These are phyloP conservation scores for Aureobasidium zeae DNA, from an alignment of 2,329 filamentous ascomycete species.

Conservation along the genomic window DNA sequence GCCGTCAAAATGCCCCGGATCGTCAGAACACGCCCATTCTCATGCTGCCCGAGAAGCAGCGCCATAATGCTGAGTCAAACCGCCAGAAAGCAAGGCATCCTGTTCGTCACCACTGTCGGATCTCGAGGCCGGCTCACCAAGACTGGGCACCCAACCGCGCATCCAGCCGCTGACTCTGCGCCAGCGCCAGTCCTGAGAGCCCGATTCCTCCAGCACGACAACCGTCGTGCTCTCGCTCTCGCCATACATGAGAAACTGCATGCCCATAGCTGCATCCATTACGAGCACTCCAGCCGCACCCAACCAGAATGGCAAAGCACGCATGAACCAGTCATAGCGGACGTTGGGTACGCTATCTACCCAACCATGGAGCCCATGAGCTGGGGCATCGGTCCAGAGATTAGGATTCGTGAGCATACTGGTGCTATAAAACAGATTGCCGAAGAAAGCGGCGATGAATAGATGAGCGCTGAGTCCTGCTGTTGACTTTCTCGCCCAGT, in stretches of 20 bases:
- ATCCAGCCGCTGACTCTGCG: conserved; percentile 54
- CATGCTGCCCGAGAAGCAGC: conserved; percentile 1
- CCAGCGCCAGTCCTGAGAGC: conserved; percentile 41
- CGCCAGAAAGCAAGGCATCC: background rate
- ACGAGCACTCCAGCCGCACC: conserved; percentile 55
- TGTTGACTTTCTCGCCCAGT: conserved; percentile 53
- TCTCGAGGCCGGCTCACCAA: conserved; percentile 28
- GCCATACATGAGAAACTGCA: conserved; percentile 55
- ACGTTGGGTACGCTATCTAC: conserved; percentile 47
- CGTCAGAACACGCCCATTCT: too few species aligned
- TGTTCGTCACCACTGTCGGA: background rate
- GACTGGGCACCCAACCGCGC: conserved; percentile 54
- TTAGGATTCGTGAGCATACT: conserved; percentile 55
- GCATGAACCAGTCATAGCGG: conserved; percentile 47
- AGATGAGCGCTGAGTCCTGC: conserved; percentile 53
- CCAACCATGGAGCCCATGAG: conserved; percentile 50
- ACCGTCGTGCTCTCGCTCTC: conserved; percentile 43
- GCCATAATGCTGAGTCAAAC: background rate
- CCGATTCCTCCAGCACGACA: conserved; percentile 37
- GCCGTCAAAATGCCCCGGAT: background rate
- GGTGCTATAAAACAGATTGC: conserved; percentile 57
- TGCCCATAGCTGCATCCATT: conserved; percentile 52
- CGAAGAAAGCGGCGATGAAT: conserved; percentile 58
- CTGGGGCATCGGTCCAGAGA: conserved; percentile 49
- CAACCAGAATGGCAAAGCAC: conserved; percentile 54